Percentiles rank a stretch among this genome's conserved stretches.
Evolutionary conservation across 768 basidiomycete genomes (phyloP).

Genomic region (Amanita exitialis): DNA sequence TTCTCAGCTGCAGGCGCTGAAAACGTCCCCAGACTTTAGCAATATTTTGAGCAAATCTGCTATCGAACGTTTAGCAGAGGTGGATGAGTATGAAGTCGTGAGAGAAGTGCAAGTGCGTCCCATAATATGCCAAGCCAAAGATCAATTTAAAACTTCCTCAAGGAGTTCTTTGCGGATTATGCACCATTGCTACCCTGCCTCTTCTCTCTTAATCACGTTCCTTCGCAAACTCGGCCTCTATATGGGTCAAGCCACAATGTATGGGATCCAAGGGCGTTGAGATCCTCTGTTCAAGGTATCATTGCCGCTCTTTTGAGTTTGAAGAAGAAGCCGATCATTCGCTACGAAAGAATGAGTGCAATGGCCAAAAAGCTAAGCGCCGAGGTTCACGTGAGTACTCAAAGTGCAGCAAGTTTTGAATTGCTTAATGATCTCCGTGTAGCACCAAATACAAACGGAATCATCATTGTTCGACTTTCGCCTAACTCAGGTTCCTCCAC

Average conservation of each 20-base stretch:
- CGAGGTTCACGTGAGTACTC: conserved; percentile 65
- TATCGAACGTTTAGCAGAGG: conserved; percentile 89
- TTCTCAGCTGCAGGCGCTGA: conserved; percentile 12
- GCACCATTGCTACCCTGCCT: conserved; percentile 77
- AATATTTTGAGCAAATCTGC: conserved; percentile 82
- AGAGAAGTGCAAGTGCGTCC: conserved; percentile 83
- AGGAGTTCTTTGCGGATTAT: conserved; percentile 99
- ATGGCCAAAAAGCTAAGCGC: conserved; percentile 86
- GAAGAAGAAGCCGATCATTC: conserved; percentile 91
- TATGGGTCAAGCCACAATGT: conserved; percentile 62
- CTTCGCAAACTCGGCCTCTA: conserved; percentile 50
- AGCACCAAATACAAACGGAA: conserved; percentile 79
- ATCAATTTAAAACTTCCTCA: conserved; percentile 8
- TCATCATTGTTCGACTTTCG: conserved; percentile 87
- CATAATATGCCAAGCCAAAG: not conserved
- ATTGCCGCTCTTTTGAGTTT: conserved; percentile 83
- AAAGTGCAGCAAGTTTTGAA: not conserved
- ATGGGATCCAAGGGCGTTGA: conserved; percentile 71
- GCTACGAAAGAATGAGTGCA: conserved; percentile 87
- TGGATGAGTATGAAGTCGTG: conserved; percentile 94
- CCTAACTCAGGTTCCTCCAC: conserved; percentile 75
- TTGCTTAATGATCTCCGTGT: conserved; percentile 6
- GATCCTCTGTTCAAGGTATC: conserved; percentile 73
- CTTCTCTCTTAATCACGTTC: conserved; percentile 78
- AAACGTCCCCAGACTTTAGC: conserved; percentile 69